phyloP scores from a whole-genome alignment of 108 stramenopile genomes.

The Schizochytrium sp. region DNA sequence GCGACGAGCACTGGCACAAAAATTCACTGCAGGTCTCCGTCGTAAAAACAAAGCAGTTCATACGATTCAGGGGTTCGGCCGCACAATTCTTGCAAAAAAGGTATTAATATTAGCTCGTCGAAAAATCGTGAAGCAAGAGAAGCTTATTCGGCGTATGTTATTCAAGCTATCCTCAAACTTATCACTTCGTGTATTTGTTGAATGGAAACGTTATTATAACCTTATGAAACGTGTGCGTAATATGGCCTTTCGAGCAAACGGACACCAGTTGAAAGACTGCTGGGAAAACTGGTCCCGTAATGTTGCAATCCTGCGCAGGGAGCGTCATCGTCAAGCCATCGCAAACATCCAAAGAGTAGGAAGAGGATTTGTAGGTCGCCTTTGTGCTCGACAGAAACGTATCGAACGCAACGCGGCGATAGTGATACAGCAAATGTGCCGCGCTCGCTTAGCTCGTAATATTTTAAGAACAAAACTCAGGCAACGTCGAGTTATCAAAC shows the following conservation, averaged over 20 bases:
- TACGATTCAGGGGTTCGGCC: neutral
- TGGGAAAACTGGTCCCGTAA: conserved; percentile 13
- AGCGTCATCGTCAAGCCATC: neutral
- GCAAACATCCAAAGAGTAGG: conserved; percentile 16
- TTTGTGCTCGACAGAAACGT: neutral
- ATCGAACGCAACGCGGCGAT: conserved; percentile 33
- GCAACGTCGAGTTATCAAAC: conserved; percentile 7
- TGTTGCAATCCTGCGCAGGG: neutral
- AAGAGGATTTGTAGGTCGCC: conserved; percentile 14
- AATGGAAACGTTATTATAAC: neutral
- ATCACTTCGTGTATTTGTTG: neutral
- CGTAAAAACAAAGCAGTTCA: neutral
- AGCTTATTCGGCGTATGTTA: neutral
- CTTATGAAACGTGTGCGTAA: neutral
- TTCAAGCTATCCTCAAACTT: neutral
- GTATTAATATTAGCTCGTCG: neutral
- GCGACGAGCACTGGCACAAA: neutral
- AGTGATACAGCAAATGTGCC: conserved; percentile 44
- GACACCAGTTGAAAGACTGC: neutral
- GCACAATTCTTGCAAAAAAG: neutral
- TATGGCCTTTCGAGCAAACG: neutral
- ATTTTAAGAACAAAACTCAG: neutral
- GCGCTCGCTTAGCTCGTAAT: neutral
- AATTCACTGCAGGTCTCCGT: neutral
- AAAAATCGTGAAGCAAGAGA: neutral